Percentiles rank a stretch among this genome's conserved stretches.
phyloP scores from a whole-genome alignment of 2,329 filamentous ascomycete genomes.

The Canariomyces notabilis region DNA sequence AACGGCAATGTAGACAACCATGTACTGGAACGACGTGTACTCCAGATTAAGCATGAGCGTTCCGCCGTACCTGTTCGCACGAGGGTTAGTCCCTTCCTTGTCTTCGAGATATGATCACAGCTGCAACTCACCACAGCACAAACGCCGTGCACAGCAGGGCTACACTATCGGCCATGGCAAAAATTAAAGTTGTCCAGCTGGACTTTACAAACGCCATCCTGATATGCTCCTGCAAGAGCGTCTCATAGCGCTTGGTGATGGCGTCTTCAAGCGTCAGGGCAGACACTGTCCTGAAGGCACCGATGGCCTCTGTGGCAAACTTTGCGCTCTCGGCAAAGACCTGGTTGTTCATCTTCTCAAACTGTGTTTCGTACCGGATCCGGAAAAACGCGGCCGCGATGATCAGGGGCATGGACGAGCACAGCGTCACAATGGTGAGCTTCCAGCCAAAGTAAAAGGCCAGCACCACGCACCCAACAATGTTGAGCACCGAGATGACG shows the following conservation, averaged over 20 bases:
- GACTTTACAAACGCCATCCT: slow-evolving; percentile 30
- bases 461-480: slow-evolving; percentile 60
- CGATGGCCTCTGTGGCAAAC: slow-evolving; percentile 59
- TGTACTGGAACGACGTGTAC: slow-evolving; percentile 32
- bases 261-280: slow-evolving; percentile 56
- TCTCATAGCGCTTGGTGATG: slow-evolving; percentile 40
- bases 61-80: slow-evolving; percentile 27
- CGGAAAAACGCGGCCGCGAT: slow-evolving; percentile 37
- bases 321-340: slow-evolving; percentile 58
- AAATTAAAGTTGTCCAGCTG: slow-evolving; percentile 31
- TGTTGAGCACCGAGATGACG: slow-evolving; percentile 57
- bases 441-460: slow-evolving; percentile 73
- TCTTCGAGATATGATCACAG: neutral
- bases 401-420: slow-evolving; percentile 31
- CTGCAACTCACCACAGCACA: slow-evolving; percentile 46
- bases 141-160: slow-evolving; percentile 54
- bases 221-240: slow-evolving; percentile 33
- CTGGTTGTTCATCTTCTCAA: slow-evolving; percentile 51
- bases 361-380: slow-evolving; percentile 49
- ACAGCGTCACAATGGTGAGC: slow-evolving; percentile 55
- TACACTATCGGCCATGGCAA: slow-evolving; percentile 38
- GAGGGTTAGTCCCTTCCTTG: neutral
- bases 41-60: slow-evolving; percentile 29
- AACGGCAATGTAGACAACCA: slow-evolving; percentile 32
- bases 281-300: slow-evolving; percentile 57